These are phyloP conservation scores for Aspergillus panamensis DNA, from an alignment of 495 filamentous ascomycete species.

Conservation along the genomic window DNA sequence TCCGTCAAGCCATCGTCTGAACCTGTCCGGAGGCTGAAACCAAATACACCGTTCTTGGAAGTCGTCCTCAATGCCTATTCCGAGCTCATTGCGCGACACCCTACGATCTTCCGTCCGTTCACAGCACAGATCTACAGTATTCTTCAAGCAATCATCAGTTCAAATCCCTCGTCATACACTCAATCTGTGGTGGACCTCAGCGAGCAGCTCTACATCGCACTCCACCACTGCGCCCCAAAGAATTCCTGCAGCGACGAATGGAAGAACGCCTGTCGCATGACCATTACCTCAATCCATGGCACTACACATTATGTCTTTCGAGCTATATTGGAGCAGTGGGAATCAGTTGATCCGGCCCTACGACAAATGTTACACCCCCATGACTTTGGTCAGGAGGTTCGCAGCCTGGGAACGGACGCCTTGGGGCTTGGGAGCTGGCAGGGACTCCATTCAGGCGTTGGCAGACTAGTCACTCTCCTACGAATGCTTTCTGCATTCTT, in stretches of 20 bases:
- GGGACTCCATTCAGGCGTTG: slow-evolving; percentile 66
- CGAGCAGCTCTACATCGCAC: slow-evolving; percentile 58
- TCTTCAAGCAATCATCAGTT: slow-evolving; percentile 46
- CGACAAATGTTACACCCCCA: slow-evolving; percentile 24
- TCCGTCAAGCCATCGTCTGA: slow-evolving; percentile 43
- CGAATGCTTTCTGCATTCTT: slow-evolving; percentile 54
- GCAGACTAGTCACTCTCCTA: slow-evolving; percentile 62
- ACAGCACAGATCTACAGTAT: slow-evolving; percentile 60
- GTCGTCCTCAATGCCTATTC: slow-evolving; percentile 61
- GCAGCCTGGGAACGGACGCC: slow-evolving; percentile 34
- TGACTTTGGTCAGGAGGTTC: slow-evolving; percentile 37
- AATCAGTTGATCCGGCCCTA: slow-evolving; percentile 47
- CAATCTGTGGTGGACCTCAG: slow-evolving; percentile 48
- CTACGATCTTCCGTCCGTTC: slow-evolving; percentile 75
- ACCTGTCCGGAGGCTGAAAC: slow-evolving; percentile 41
- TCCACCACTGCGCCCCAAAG: slow-evolving; percentile 75
- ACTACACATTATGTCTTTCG: slow-evolving; percentile 73
- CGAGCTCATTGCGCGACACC: slow-evolving; percentile 68
- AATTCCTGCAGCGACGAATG: slow-evolving; percentile 70
- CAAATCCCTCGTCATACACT: slow-evolving; percentile 36
- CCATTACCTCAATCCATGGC: slow-evolving; percentile 58
- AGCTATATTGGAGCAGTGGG: slow-evolving; percentile 73
- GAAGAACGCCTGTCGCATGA: slow-evolving; percentile 56
- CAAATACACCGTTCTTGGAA: slow-evolving; percentile 50
- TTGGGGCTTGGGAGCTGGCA: slow-evolving; percentile 63